Conservation (phyloP, 1,284 basidiomycete species). For the Ceratobasidium sp. region DNA sequence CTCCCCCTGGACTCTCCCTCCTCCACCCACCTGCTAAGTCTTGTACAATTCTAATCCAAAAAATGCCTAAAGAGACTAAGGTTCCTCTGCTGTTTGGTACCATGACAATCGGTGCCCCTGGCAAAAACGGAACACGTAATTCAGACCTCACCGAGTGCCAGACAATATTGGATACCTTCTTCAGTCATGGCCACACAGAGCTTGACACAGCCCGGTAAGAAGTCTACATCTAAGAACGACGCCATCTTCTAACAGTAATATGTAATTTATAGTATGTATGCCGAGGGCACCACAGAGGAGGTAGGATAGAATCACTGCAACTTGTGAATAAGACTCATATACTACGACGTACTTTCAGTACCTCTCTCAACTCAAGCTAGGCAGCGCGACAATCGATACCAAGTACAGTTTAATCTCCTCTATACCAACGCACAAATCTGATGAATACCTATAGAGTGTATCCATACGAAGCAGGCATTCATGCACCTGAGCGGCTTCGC, state of each 20-base stretch:
- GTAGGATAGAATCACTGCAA: slow-evolving; percentile 49
- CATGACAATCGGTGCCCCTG: slow-evolving; percentile 62
- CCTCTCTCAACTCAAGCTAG: slow-evolving; percentile 59
- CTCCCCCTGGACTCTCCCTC: background rate
- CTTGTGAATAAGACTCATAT: background rate
- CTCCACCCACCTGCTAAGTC: background rate
- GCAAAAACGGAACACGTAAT: slow-evolving; percentile 59
- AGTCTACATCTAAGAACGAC: background rate
- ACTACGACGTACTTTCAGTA: slow-evolving; percentile 49
- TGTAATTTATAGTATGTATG: slow-evolving; percentile 56
- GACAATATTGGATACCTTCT: slow-evolving; percentile 61
- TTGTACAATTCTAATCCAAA: background rate
- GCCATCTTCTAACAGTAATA: background rate
- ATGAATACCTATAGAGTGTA: slow-evolving; percentile 54
- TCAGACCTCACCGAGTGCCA: slow-evolving; percentile 57
- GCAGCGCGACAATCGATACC: slow-evolving; percentile 61
- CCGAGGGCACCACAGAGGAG: slow-evolving; percentile 63
- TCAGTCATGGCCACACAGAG: slow-evolving; percentile 59
- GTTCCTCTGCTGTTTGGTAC: slow-evolving; percentile 61
- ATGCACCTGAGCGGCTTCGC: slow-evolving; percentile 56
- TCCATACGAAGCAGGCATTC: slow-evolving; percentile 57
- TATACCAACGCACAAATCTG: slow-evolving; percentile 12
- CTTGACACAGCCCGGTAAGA: slow-evolving; percentile 59
- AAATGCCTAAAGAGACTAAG: slow-evolving; percentile 47
- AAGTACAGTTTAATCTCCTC: slow-evolving; percentile 54